A percentile compares a stretch with the other conserved stretches of the same genome.
phyloP scores from a whole-genome alignment of 163 green algal genomes.

The Scenedesmus sp. region DNA sequence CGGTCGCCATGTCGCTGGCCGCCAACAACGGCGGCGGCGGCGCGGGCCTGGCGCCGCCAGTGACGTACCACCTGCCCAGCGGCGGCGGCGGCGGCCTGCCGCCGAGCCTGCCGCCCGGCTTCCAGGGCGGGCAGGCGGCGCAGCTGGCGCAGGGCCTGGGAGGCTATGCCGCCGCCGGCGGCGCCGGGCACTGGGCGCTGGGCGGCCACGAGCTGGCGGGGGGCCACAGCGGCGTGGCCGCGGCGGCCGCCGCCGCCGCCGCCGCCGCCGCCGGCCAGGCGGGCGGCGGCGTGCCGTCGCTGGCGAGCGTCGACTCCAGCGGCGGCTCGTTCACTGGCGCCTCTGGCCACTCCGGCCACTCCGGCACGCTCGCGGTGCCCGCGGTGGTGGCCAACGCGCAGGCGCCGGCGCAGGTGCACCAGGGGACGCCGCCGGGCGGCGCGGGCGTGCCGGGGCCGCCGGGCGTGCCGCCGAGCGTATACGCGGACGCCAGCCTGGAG shows the following conservation, averaged over 20 bases:
- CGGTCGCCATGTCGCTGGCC: neutral
- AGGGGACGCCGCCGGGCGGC: constrained; percentile 6
- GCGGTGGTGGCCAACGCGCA: neutral
- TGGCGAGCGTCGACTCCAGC: too few relatives aligned
- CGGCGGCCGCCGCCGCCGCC: neutral
- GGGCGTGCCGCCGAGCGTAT: too few relatives aligned
- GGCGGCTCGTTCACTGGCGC: too few relatives aligned
- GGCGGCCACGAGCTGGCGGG: neutral
- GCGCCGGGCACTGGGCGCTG: too few relatives aligned
- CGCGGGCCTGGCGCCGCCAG: neutral
- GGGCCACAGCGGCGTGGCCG: neutral
- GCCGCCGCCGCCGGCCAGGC: neutral
- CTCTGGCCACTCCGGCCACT: too few relatives aligned
- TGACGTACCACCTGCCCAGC: neutral
- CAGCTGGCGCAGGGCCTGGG: neutral
- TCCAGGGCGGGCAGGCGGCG: neutral
- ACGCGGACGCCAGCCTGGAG: neutral
- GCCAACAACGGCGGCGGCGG: too few relatives aligned
- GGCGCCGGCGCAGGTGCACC: constrained; percentile 16
- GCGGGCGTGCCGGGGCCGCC: constrained; percentile 1
- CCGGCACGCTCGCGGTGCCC: too few relatives aligned
- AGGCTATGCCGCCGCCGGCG: too few relatives aligned
- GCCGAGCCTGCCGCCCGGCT: neutral
- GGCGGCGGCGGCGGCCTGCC: neutral
- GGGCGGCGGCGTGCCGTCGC: too few relatives aligned